These are phyloP conservation scores for Helicostylum pulchrum DNA, from an alignment of 192 early-diverging fungal species.

Conservation along the genomic window DNA sequence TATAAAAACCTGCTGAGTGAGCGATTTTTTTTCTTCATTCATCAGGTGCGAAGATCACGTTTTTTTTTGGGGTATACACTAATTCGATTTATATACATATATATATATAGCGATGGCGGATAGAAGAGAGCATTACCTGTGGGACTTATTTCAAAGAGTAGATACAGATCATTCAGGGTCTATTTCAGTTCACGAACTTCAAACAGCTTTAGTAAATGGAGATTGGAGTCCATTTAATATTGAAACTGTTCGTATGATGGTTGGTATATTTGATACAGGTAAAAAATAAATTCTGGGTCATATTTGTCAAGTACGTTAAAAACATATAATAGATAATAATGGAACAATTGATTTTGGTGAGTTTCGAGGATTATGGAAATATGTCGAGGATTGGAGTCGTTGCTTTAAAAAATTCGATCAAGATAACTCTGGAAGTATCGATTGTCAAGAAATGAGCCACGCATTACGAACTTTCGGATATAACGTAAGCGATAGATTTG, in stretches of 20 bases:
- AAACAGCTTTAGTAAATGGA: slow-evolving; percentile 24
- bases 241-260: slow-evolving; percentile 69
- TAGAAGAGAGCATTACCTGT: slow-evolving; percentile 7
- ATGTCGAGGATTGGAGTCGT: slow-evolving; percentile 69
- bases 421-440: slow-evolving; percentile 66
- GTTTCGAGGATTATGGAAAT: slow-evolving; percentile 64
- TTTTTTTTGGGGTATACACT: background rate
- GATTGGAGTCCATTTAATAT: slow-evolving; percentile 67
- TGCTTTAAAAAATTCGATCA: slow-evolving; percentile 65
- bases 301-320: too few species aligned
- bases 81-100: background rate
- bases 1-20: background rate
- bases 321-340: slow-evolving; percentile 50
- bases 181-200: slow-evolving; percentile 11
- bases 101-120: slow-evolving; percentile 6
- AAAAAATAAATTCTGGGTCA: too few species aligned
- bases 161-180: slow-evolving; percentile 7
- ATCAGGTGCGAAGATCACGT: background rate
- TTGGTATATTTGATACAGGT: slow-evolving; percentile 58
- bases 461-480: slow-evolving; percentile 40
- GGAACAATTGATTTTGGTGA: slow-evolving; percentile 66
- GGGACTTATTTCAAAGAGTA: slow-evolving; percentile 5
- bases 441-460: slow-evolving; percentile 29
- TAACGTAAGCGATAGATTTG: slow-evolving; percentile 31
- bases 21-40: background rate